Base-by-base conservation (phyloP, 2,329 filamentous ascomycete species). In the Ilyonectria destructans region DNA sequence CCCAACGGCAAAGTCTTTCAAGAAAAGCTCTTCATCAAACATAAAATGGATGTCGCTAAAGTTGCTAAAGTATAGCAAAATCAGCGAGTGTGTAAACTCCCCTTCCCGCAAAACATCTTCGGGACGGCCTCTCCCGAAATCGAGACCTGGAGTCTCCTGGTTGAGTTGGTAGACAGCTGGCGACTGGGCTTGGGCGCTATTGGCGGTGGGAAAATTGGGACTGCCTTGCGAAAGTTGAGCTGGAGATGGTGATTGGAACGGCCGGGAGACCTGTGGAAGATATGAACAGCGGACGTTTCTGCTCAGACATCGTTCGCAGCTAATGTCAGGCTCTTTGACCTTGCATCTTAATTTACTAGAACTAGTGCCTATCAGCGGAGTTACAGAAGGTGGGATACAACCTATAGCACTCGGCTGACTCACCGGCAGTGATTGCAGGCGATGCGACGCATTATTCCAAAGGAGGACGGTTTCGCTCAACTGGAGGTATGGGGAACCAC, bases 41-140 rank as follows among this genome's bases (percentile, higher is more conserved):
- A 67, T 64, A 26, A 63, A 67, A 46, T 67, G 65, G 15, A 67
- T 52, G 13, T 67, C 65, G 19, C 61, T 64, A 17, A 64, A 67
- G 49, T 67, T 67, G 60, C 60, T 67, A 19, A 67, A 67, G 56
- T 67, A 67, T n/a, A 67, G 40, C 6, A 67, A 17, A 8, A 67
- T 58, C 13, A 67, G 55, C 1, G 65, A 59, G 21, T 67, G 65
- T 2, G 65, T 67, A 46, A 67, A 63, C 55, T 67, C 60, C 17
- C 46, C 65, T 19, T 67, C 65, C 13, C 65, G 55, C 8, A 67
- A 48, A 8, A 67, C n/a, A n/a, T 67, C 60, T 2, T 62, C 48
- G 1, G 65, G 65, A n/a, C 55, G 61, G 21, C 65, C 65, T 6
- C 26, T 49, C 21, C 65, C 65, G 21, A 67, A 45, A 31, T 67